Conservation (phyloP, 345 rosid genomes). For the Ceriops zippeliana region DNA sequence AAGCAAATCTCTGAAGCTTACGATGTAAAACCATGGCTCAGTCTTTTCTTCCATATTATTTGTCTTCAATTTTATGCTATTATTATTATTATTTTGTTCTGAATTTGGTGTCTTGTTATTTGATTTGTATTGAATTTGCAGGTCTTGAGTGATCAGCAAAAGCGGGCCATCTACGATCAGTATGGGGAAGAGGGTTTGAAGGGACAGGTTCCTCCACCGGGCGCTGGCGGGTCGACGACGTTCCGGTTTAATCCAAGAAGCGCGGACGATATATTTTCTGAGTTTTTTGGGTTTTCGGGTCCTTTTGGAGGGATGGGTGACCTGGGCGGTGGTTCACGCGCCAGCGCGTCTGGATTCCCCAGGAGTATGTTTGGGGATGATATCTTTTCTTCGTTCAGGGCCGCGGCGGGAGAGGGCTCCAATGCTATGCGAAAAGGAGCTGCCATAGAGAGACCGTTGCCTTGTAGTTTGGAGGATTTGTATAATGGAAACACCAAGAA, state of each 20-base stretch:
- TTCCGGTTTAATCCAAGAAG: slow-evolving; percentile 74
- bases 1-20: slow-evolving; percentile 94
- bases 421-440: slow-evolving; percentile 58
- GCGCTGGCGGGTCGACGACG: slow-evolving; percentile 42
- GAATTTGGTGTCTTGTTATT: neutral
- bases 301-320: slow-evolving; percentile 60
- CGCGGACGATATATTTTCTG: slow-evolving; percentile 80
- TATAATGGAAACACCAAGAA: slow-evolving; percentile 82
- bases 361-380: slow-evolving; percentile 61
- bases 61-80: neutral
- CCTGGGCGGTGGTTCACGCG: slow-evolving; percentile 51
- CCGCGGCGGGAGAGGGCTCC: slow-evolving; percentile 42
- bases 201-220: slow-evolving; percentile 78
- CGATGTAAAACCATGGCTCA: slow-evolving; percentile 42
- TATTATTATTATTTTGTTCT: neutral
- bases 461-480: slow-evolving; percentile 87
- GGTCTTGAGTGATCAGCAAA: slow-evolving; percentile 83
- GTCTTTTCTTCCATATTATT: neutral
- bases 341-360: slow-evolving; percentile 46
- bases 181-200: slow-evolving; percentile 85
- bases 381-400: slow-evolving; percentile 45
- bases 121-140: slow-evolving; percentile 13
- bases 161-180: slow-evolving; percentile 77
- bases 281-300: slow-evolving; percentile 70
- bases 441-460: slow-evolving; percentile 65